Evolutionary conservation across 805 yeast species (phyloP).

Genomic region (Diddensiella transvaalensis): DNA sequence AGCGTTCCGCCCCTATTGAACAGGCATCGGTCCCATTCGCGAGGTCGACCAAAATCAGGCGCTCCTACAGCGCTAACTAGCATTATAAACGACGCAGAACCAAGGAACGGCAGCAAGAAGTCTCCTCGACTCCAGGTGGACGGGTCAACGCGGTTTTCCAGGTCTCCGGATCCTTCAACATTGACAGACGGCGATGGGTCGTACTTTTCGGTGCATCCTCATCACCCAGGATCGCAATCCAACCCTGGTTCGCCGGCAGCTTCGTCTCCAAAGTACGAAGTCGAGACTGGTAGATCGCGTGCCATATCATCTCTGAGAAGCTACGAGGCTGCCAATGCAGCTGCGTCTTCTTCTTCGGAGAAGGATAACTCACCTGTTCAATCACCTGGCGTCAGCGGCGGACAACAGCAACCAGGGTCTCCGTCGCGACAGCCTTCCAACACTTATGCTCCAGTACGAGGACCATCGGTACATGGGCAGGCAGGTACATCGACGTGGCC

Average conservation of each 20-base stretch:
- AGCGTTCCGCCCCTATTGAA: not conserved
- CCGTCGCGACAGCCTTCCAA: slow-evolving; percentile 26
- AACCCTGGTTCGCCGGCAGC: slow-evolving; percentile 3
- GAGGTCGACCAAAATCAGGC: not conserved
- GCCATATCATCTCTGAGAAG: slow-evolving; percentile 8
- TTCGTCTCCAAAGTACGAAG: slow-evolving; percentile 4
- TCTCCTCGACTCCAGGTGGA: not conserved
- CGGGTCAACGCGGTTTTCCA: not conserved
- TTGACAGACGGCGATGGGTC: not conserved
- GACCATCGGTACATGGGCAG: slow-evolving; percentile 10
- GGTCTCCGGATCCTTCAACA: not conserved
- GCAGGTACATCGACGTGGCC: slow-evolving; percentile 1
- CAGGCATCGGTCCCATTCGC: not conserved
- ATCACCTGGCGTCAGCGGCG: not conserved
- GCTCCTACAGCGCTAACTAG: not conserved
- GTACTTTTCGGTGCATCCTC: not conserved
- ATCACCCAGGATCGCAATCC: not conserved
- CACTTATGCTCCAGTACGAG: slow-evolving; percentile 19
- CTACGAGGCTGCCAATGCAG: slow-evolving; percentile 1
- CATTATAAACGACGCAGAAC: not conserved
- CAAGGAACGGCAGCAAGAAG: not conserved
- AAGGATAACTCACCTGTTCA: not conserved
- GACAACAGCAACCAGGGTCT: slow-evolving; percentile 16
- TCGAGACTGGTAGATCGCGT: slow-evolving; percentile 5
- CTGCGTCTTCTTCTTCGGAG: not conserved